phyloP scores from a whole-genome alignment of 768 basidiomycete species.

The Boletus pseudopeckii region DNA sequence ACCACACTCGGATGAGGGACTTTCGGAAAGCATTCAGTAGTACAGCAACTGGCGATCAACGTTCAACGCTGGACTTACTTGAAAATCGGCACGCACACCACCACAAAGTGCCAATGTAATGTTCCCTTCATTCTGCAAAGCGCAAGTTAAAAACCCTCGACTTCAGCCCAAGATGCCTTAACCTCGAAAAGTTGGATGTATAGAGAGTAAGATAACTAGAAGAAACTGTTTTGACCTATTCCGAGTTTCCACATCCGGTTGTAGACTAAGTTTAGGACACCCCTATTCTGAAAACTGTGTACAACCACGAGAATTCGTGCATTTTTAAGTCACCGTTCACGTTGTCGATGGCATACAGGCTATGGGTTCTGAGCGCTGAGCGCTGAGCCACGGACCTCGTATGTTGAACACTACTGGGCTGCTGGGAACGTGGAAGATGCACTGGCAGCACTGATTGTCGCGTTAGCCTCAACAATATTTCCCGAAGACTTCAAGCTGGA shows the following conservation, averaged over 20 bases:
- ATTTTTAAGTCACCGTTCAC: neutral
- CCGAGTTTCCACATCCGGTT: neutral
- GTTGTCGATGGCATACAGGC: neutral
- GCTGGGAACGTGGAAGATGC: neutral
- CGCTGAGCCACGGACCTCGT: neutral
- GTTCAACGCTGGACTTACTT: neutral
- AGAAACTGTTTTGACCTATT: neutral
- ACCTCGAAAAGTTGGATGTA: no score
- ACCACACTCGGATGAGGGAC: neutral
- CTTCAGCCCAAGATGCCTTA: neutral
- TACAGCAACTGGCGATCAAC: no score
- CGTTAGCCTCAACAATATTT: neutral
- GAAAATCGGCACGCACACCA: neutral
- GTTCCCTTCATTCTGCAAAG: neutral
- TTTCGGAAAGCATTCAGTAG: neutral
- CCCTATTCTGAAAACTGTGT: neutral
- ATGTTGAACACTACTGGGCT: slow-evolving; percentile 1
- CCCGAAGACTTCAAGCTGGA: neutral
- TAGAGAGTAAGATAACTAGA: neutral
- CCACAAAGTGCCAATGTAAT: no score
- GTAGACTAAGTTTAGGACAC: neutral
- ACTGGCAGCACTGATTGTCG: no score
- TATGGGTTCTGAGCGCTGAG: neutral
- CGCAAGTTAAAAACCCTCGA: neutral
- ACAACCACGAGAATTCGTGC: neutral